These are phyloP conservation scores for Sclerotinia nivalis DNA, from an alignment of 2,329 filamentous ascomycete genomes.

Conservation along the genomic window DNA sequence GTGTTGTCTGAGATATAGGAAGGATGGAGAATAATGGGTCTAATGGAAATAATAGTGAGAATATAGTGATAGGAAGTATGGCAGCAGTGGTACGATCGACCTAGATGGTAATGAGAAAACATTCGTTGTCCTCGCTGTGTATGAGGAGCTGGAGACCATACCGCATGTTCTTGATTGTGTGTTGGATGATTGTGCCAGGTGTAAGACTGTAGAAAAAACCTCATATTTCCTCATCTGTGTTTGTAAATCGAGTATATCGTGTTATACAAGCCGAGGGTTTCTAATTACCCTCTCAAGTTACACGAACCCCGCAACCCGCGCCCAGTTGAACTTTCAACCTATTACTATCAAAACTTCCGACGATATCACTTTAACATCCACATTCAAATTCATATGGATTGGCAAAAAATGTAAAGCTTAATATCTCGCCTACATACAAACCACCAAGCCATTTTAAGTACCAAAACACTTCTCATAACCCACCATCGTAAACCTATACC, in stretches of 20 bases:
- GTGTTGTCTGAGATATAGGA: too few species aligned
- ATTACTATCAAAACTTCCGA: not conserved
- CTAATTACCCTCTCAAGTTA: not conserved
- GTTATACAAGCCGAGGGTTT: too few species aligned
- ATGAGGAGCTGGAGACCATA: not conserved
- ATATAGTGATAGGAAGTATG: too few species aligned
- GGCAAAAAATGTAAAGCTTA: not conserved
- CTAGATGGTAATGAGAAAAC: not conserved
- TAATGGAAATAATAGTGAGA: not conserved
- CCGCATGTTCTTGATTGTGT: not conserved
- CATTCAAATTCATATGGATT: not conserved
- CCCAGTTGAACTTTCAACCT: not conserved
- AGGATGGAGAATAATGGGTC: too few species aligned
- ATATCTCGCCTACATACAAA: not conserved
- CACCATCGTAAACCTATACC: slow-evolving; percentile 71
- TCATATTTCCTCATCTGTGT: not conserved
- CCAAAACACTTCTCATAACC: slow-evolving; percentile 68
- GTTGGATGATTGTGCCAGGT: too few species aligned
- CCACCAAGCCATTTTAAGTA: slow-evolving; percentile 8
- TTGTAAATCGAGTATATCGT: not conserved
- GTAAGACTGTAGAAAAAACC: not conserved
- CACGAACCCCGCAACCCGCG: not conserved
- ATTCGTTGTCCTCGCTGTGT: not conserved
- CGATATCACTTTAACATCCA: not conserved
- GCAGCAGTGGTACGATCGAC: too few species aligned